Percentiles rank a stretch among this genome's conserved stretches.
These are phyloP conservation scores for Ogataea nonfermentans DNA, from an alignment of 805 yeast species.

Conservation along the genomic window DNA sequence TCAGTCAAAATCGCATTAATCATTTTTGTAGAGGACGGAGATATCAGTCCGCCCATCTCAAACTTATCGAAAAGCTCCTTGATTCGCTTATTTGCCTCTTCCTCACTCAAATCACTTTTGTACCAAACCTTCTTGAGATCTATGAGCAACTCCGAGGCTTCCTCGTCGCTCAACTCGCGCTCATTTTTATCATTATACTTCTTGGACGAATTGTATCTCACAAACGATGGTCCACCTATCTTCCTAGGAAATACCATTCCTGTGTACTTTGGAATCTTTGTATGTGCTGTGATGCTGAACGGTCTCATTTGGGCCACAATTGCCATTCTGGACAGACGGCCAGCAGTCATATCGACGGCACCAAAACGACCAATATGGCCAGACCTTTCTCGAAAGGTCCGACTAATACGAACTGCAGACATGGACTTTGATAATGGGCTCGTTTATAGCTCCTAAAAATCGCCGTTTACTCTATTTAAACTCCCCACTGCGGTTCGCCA, in stretches of 20 bases:
- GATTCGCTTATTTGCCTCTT: constrained; percentile 14
- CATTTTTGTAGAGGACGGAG: constrained; percentile 30
- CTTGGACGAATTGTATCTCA: constrained; percentile 19
- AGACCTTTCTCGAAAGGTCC: no score
- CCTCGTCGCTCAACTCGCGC: constrained; percentile 29
- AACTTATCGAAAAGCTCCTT: constrained; percentile 26
- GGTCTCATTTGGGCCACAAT: no score
- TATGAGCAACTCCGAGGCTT: constrained; percentile 23
- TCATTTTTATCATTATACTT: constrained; percentile 29
- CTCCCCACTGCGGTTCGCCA: background rate
- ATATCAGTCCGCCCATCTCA: constrained; percentile 33
- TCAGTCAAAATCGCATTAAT: constrained; percentile 29
- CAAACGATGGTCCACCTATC: background rate
- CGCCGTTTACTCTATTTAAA: background rate
- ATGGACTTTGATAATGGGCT: no score
- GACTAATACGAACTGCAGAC: no score
- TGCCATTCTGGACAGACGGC: no score
- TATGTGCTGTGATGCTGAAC: no score
- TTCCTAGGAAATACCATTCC: background rate
- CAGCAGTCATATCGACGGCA: no score
- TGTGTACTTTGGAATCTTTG: background rate
- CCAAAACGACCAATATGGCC: no score
- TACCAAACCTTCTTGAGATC: constrained; percentile 30
- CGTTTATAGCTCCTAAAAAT: no score
- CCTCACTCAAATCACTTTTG: constrained; percentile 22